These are phyloP conservation scores for Halenospora varia DNA, from an alignment of 495 filamentous ascomycete genomes.

Conservation along the genomic window DNA sequence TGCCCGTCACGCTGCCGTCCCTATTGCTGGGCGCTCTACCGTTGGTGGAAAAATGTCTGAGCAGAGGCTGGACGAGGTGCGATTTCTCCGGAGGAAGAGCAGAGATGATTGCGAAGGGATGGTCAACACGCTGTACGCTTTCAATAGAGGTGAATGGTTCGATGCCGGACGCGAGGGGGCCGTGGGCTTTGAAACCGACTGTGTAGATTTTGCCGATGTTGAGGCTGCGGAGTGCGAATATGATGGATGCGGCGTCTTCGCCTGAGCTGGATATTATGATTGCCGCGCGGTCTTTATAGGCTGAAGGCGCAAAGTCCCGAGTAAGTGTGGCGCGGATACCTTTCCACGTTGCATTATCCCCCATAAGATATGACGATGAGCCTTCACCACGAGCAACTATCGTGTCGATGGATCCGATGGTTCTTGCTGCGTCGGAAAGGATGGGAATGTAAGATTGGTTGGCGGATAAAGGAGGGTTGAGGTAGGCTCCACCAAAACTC, in stretches of 20 bases:
- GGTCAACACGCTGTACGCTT: slow-evolving; percentile 66
- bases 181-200: slow-evolving; percentile 71
- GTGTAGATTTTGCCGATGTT: slow-evolving; percentile 76
- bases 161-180: slow-evolving; percentile 54
- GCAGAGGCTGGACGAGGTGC: slow-evolving; percentile 71
- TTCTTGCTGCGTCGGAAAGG: slow-evolving; percentile 66
- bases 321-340: slow-evolving; percentile 76
- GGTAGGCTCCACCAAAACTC: slow-evolving; percentile 73
- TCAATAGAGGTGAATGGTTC: slow-evolving; percentile 79
- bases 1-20: neutral
- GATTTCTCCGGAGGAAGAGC: slow-evolving; percentile 75
- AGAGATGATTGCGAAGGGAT: slow-evolving; percentile 77
- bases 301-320: slow-evolving; percentile 75
- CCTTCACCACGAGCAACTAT: slow-evolving; percentile 54
- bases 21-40: neutral
- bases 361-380: slow-evolving; percentile 46
- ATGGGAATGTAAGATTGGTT: slow-evolving; percentile 54
- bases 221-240: slow-evolving; percentile 74
- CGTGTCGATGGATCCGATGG: slow-evolving; percentile 76
- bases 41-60: slow-evolving; percentile 53
- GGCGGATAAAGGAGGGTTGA: slow-evolving; percentile 64
- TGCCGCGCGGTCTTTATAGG: slow-evolving; percentile 69
- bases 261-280: slow-evolving; percentile 65
- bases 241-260: slow-evolving; percentile 67
- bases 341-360: slow-evolving; percentile 81